Conservation (phyloP, 441 rosid genomes). For the Capsella rubella region DNA sequence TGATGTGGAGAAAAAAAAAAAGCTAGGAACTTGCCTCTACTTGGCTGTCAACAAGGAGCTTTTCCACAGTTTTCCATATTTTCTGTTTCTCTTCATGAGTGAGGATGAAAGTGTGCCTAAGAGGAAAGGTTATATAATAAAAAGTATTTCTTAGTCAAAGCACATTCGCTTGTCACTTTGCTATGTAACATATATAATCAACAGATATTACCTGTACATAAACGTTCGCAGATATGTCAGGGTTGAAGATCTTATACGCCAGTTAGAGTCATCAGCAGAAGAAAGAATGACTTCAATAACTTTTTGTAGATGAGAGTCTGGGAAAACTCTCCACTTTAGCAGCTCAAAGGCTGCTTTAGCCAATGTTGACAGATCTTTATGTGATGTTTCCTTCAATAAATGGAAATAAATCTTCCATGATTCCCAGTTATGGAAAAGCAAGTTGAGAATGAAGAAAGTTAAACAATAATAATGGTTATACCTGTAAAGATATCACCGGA, state of each 20-base stretch:
- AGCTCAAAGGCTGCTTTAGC: constrained; percentile 98
- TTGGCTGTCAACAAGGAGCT: constrained; percentile 87
- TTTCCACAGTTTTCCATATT: constrained; percentile 88
- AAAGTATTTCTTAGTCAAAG: constrained; percentile 8
- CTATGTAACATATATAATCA: constrained; percentile 25
- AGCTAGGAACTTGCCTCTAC: constrained; percentile 77
- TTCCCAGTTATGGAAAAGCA: constrained; percentile 15
- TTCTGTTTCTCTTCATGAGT: constrained; percentile 70
- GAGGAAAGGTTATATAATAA: constrained; percentile 20
- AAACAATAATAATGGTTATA: constrained; percentile 44
- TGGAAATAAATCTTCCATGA: constrained; percentile 39
- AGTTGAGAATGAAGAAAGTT: constrained; percentile 13
- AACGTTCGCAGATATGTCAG: constrained; percentile 91
- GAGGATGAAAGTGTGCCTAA: constrained; percentile 94
- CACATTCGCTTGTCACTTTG: constrained; percentile 27
- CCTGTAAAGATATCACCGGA: constrained; percentile 96
- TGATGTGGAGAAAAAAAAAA: constrained; percentile 12
- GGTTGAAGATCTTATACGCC: constrained; percentile 98
- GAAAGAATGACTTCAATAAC: constrained; percentile 74
- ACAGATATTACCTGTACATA: constrained; percentile 82
- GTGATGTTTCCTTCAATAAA: constrained; percentile 85
- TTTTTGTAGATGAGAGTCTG: constrained; percentile 84
- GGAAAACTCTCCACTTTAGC: constrained; percentile 89
- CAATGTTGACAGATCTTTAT: constrained; percentile 93
- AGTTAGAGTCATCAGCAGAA: constrained; percentile 82